phyloP scores from a whole-genome alignment of 225 moss, liverwort and hornwort species.

The Polytrichum commune region DNA sequence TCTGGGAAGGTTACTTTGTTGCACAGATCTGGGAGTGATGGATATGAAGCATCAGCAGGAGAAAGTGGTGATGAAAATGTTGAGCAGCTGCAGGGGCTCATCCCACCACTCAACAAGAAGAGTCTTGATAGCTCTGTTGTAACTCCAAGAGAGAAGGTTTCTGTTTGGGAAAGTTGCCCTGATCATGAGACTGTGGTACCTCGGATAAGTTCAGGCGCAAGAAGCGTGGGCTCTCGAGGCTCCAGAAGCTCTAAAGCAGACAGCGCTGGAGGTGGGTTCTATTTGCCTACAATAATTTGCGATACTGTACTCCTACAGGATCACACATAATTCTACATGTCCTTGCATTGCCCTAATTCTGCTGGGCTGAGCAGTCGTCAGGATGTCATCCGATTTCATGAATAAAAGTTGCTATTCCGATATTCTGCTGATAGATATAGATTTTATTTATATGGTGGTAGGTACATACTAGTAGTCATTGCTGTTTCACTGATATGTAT shows the following conservation, averaged over 20 bases:
- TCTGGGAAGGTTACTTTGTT: constrained; percentile 24
- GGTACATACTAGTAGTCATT: too few relatives aligned
- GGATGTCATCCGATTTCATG: too few relatives aligned
- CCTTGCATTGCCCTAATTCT: too few relatives aligned
- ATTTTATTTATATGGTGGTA: too few relatives aligned
- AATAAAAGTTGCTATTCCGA: too few relatives aligned
- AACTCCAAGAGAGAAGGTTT: constrained; percentile 55
- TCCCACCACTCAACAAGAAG: constrained; percentile 51
- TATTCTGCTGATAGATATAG: too few relatives aligned
- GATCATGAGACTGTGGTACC: constrained; percentile 17
- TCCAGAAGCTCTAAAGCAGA: constrained; percentile 45
- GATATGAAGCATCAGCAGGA: constrained; percentile 84
- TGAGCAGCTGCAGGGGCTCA: constrained; percentile 41
- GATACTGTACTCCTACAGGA: background rate
- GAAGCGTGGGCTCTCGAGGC: constrained; percentile 43
- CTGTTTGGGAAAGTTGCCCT: constrained; percentile 47
- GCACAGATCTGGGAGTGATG: constrained; percentile 62
- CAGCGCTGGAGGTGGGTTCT: constrained; percentile 37
- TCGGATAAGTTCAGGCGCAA: constrained; percentile 34
- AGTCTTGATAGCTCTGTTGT: constrained; percentile 53
- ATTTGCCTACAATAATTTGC: background rate
- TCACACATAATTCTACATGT: too few relatives aligned
- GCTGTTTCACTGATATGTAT: too few relatives aligned
- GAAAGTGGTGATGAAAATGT: constrained; percentile 80
- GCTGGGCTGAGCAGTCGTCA: too few relatives aligned